Conservation (phyloP, 306 rosid genomes). For the Cyamopsis tetragonoloba region DNA sequence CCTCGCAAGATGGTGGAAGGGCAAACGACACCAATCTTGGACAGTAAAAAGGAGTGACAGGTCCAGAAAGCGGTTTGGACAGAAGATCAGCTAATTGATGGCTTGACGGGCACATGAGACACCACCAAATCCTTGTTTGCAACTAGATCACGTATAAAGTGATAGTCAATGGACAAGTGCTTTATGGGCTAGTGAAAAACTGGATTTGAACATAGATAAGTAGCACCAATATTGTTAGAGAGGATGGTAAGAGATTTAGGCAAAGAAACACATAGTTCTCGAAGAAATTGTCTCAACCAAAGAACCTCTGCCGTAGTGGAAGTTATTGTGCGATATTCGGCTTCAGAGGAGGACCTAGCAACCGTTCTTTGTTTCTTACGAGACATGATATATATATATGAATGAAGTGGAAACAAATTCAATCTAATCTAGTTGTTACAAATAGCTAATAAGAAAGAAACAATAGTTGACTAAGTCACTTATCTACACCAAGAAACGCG, state of each 20-base stretch:
- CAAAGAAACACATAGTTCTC: not conserved
- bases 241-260: rapidly evolving
- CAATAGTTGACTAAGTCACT: no score
- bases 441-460: no score
- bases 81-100: no score
- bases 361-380: not conserved
- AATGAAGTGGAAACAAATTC: no score
- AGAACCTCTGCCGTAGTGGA: not conserved
- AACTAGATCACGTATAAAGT: not conserved
- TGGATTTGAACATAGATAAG: not conserved
- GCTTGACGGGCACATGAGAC: not conserved
- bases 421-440: no score
- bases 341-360: not conserved
- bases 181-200: not conserved
- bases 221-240: not conserved
- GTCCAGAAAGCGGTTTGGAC: no score
- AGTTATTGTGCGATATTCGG: no score
- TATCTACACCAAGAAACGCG: no score
- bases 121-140: not conserved
- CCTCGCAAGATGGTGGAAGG: no score
- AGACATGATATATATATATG: no score
- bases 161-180: not conserved
- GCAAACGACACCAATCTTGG: no score
- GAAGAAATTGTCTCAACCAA: not conserved
- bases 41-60: no score